Conservation (phyloP, 345 rosid species). For the Schrenkiella parvula region DNA sequence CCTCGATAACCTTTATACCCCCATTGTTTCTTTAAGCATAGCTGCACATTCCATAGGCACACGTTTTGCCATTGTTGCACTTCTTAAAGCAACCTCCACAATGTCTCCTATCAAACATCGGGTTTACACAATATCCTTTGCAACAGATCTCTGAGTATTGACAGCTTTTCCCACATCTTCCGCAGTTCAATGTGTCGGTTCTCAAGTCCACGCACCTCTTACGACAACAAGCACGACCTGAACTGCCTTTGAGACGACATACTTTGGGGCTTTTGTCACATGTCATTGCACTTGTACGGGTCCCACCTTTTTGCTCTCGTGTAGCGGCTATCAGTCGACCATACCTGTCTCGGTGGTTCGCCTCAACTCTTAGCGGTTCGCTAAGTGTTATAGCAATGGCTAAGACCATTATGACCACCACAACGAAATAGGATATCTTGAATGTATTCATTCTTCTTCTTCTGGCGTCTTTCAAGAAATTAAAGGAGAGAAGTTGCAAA, state of each 20-base stretch:
- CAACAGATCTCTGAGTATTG: constrained; percentile 51
- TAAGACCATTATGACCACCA: constrained; percentile 22
- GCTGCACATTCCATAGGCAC: constrained; percentile 56
- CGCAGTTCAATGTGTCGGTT: constrained; percentile 45
- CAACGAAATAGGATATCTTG: constrained; percentile 24
- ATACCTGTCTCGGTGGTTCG: neutral
- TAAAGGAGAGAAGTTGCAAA: neutral
- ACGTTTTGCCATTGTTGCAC: constrained; percentile 49
- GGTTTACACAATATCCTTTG: constrained; percentile 55
- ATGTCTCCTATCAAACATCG: constrained; percentile 43
- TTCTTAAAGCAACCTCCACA: constrained; percentile 61
- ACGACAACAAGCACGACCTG: constrained; percentile 56
- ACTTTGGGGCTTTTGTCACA: constrained; percentile 45
- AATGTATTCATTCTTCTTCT: constrained; percentile 23
- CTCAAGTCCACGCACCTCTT: constrained; percentile 46
- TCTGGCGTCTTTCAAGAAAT: neutral
- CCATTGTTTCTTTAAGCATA: constrained; percentile 34
- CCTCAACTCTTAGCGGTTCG: constrained; percentile 22
- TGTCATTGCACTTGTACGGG: constrained; percentile 30
- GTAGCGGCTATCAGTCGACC: constrained; percentile 7
- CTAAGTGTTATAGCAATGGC: constrained; percentile 26
- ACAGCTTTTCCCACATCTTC: constrained; percentile 54
- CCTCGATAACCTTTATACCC: constrained; percentile 1
- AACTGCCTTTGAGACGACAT: constrained; percentile 48
- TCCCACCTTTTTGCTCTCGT: neutral